These are phyloP conservation scores for Erodium moschatum DNA, from an alignment of 441 rosid species.

Conservation along the genomic window DNA sequence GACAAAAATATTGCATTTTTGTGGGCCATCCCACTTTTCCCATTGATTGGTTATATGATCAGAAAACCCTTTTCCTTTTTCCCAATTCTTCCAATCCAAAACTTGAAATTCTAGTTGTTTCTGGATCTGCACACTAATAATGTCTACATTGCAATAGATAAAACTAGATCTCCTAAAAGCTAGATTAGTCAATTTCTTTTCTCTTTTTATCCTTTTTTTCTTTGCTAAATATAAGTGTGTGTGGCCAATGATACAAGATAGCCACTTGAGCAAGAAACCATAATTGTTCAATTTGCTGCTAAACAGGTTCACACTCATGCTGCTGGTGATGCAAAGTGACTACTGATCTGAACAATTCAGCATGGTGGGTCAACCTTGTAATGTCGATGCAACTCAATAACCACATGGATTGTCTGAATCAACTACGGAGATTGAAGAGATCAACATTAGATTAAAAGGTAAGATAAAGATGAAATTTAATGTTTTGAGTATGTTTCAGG, in stretches of 20 bases:
- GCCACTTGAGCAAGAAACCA: too few species aligned
- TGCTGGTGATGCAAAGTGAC: background rate
- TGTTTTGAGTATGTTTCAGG: too few species aligned
- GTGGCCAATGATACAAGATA: too few species aligned
- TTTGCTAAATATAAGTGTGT: too few species aligned
- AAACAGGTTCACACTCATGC: too few species aligned
- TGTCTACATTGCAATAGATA: too few species aligned
- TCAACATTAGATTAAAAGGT: background rate
- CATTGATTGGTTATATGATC: too few species aligned
- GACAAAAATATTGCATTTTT: too few species aligned
- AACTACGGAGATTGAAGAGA: background rate
- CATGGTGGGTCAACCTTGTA: background rate
- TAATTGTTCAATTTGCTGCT: background rate
- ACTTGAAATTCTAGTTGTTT: background rate
- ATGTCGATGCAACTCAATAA: background rate
- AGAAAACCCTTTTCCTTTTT: background rate
- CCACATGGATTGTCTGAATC: background rate
- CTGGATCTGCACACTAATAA: background rate
- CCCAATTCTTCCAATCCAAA: background rate
- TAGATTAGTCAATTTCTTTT: too few species aligned
- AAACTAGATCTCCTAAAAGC: too few species aligned
- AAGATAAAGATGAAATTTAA: too few species aligned
- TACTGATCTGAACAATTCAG: background rate
- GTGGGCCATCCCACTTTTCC: too few species aligned
- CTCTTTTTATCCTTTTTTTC: background rate